phyloP scores from a whole-genome alignment of 441 rosid genomes.

The Pelargonium hybrid region DNA sequence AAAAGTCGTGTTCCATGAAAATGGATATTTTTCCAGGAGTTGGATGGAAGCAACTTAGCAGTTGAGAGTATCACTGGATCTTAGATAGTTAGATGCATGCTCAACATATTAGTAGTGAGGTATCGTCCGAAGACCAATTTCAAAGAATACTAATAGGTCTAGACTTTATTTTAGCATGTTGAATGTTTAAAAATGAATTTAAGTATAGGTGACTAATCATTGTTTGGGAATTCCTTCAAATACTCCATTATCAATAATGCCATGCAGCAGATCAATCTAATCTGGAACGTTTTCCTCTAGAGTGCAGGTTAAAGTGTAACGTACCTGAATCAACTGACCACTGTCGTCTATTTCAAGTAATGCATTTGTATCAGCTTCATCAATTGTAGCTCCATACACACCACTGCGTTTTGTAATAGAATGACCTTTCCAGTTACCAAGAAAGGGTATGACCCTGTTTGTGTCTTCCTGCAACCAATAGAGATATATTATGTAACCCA shows the following conservation, averaged over 20 bases:
- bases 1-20: background rate
- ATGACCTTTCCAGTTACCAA: conserved; percentile 85
- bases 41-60: background rate
- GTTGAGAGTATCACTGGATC: background rate
- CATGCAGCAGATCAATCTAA: background rate
- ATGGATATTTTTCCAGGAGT: background rate
- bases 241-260: background rate
- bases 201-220: background rate
- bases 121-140: background rate
- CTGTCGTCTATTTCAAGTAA: conserved; percentile 53
- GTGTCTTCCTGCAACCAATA: conserved; percentile 33
- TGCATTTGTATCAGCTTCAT: conserved; percentile 52
- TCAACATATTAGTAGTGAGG: background rate
- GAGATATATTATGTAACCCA: background rate
- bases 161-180: background rate
- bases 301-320: background rate
- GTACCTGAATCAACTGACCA: conserved; percentile 61
- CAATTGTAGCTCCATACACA: conserved; percentile 73
- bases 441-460: conserved; percentile 49
- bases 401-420: conserved; percentile 73
- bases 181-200: background rate
- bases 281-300: background rate
- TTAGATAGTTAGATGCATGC: background rate
- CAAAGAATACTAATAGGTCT: background rate
- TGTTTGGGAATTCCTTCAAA: background rate